Percentiles rank a stretch among this genome's conserved stretches.
phyloP scores from a whole-genome alignment of 2,329 filamentous ascomycete species.

The Ophiocordyceps camponoti-rufipedis region DNA sequence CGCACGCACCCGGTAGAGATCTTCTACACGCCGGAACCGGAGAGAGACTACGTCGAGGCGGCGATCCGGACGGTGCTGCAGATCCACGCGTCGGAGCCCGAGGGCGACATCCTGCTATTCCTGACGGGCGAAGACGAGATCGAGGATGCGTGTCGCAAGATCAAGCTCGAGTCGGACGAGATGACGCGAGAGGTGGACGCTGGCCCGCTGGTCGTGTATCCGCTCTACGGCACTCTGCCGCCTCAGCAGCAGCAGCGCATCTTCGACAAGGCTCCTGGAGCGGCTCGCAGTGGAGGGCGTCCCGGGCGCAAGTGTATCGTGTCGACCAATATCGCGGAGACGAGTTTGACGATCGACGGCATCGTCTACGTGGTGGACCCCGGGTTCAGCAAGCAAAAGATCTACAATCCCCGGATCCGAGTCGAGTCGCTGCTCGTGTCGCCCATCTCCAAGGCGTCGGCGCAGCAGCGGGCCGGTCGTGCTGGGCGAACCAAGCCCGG shows the following conservation, averaged over 20 bases:
- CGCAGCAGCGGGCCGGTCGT: slow-evolving; percentile 95
- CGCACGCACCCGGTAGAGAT: slow-evolving; percentile 95
- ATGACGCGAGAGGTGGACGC: slow-evolving; percentile 81
- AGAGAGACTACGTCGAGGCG: slow-evolving; percentile 92
- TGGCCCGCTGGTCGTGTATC: slow-evolving; percentile 78
- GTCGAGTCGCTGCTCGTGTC: slow-evolving; percentile 96
- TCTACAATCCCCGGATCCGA: slow-evolving; percentile 92
- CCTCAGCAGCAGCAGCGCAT: slow-evolving; percentile 89
- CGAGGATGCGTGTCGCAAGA: slow-evolving; percentile 87
- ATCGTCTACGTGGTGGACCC: slow-evolving; percentile 99
- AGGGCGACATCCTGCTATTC: slow-evolving; percentile 88
- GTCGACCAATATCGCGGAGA: slow-evolving; percentile 96
- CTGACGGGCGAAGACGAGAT: slow-evolving; percentile 97
- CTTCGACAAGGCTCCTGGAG: slow-evolving; percentile 70
- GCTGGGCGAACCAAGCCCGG: slow-evolving; percentile 95
- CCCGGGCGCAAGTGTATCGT: slow-evolving; percentile 91
- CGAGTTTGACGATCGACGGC: slow-evolving; percentile 90
- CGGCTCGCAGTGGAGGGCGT: slow-evolving; percentile 55
- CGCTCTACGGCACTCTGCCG: slow-evolving; percentile 83
- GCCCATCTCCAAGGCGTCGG: slow-evolving; percentile 92
- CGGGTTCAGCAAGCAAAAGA: slow-evolving; percentile 98
- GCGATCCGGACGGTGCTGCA: slow-evolving; percentile 88
- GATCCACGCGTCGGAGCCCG: slow-evolving; percentile 81
- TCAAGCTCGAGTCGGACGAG: slow-evolving; percentile 77
- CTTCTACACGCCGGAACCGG: slow-evolving; percentile 92